Evolutionary conservation across 2,329 filamentous ascomycete species (phyloP).

Genomic region (Madurella mycetomatis): DNA sequence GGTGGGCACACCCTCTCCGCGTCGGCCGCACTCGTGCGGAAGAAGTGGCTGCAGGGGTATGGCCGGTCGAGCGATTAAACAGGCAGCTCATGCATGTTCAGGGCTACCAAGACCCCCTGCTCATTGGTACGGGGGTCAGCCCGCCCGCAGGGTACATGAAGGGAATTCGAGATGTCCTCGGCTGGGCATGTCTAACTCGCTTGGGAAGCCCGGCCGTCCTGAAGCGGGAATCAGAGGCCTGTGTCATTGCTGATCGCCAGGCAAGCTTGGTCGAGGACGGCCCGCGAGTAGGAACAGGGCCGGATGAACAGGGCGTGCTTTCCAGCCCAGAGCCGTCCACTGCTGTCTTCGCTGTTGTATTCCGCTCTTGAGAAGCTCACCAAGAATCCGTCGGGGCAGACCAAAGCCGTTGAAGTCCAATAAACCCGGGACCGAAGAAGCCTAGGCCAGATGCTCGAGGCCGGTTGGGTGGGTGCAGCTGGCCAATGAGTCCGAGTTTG

Average conservation of each 20-base stretch:
- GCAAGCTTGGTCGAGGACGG: neutral
- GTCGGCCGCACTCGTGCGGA: slow-evolving; percentile 14
- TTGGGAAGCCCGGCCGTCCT: slow-evolving; percentile 20
- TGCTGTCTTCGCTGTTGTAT: neutral
- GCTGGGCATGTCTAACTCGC: slow-evolving; percentile 17
- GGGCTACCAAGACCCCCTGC: slow-evolving; percentile 20
- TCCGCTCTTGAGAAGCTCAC: neutral
- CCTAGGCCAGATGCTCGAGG: slow-evolving; percentile 1
- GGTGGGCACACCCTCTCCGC: slow-evolving; percentile 20
- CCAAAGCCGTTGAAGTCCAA: neutral
- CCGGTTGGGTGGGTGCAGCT: slow-evolving; percentile 9
- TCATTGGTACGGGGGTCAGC: slow-evolving; percentile 28
- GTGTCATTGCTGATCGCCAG: slow-evolving; percentile 19
- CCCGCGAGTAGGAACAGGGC: neutral
- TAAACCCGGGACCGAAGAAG: slow-evolving; percentile 12
- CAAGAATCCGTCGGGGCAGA: neutral
- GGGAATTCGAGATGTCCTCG: slow-evolving; percentile 16
- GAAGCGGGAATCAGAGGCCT: slow-evolving; percentile 6
- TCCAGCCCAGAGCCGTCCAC: neutral
- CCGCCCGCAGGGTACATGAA: slow-evolving; percentile 23
- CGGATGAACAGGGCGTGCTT: no score
- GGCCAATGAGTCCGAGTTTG: slow-evolving; percentile 17
- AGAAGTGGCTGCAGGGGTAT: slow-evolving; percentile 28
- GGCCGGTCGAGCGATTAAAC: slow-evolving; percentile 32
- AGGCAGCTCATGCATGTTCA: slow-evolving; percentile 30